Evolutionary conservation across 2,329 filamentous ascomycete species (phyloP).

Genomic region (Orbilia brochopaga): DNA sequence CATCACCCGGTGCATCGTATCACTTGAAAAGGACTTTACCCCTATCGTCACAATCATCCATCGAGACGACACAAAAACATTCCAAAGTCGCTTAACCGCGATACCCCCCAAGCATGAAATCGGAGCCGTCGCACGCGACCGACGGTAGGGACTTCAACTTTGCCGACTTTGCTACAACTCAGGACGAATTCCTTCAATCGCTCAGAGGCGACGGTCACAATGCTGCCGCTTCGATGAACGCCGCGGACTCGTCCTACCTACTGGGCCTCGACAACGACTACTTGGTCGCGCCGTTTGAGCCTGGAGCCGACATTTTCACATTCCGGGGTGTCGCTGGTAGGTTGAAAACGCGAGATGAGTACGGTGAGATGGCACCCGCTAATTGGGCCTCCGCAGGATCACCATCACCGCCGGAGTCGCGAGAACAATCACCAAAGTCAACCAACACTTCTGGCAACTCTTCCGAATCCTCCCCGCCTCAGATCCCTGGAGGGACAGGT

Average conservation of each 20-base stretch:
- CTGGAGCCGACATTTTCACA: constrained; percentile 45
- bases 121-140: constrained; percentile 42
- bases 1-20: neutral
- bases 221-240: constrained; percentile 43
- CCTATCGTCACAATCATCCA: neutral
- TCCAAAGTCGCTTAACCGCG: neutral
- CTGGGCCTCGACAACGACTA: constrained; percentile 48
- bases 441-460: constrained; percentile 48
- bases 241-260: constrained; percentile 41
- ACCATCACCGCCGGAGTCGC: constrained; percentile 49
- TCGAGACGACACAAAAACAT: neutral
- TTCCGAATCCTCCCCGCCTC: constrained; percentile 42
- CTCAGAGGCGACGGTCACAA: constrained; percentile 44
- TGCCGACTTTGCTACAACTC: constrained; percentile 45
- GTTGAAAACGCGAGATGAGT: constrained; percentile 12
- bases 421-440: constrained; percentile 47
- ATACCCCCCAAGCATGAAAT: constrained; percentile 33
- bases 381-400: constrained; percentile 20
- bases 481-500: constrained; percentile 29
- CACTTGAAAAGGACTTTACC: neutral
- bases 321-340: constrained; percentile 44
- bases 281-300: constrained; percentile 42
- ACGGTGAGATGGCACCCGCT: neutral
- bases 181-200: constrained; percentile 44
- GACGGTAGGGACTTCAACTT: constrained; percentile 49